A percentile compares a stretch with the other conserved stretches of the same genome.
These are phyloP conservation scores for Lasiosphaeria ovina DNA, from an alignment of 495 filamentous ascomycete genomes.

Conservation along the genomic window DNA sequence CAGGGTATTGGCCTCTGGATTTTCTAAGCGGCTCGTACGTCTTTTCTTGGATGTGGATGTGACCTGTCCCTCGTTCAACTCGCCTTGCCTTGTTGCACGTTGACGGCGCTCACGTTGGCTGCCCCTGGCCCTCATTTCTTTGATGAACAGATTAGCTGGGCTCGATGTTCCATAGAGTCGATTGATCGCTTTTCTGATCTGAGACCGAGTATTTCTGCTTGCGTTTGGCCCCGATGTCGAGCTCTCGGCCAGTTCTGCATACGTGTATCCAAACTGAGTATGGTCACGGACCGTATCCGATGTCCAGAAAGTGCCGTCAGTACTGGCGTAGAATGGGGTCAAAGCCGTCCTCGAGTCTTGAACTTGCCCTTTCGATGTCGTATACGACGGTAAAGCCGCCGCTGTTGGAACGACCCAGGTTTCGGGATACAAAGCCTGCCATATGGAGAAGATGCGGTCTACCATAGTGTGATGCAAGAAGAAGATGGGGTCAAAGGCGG, in stretches of 20 bases:
- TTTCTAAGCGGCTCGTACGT: too few relatives aligned
- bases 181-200: conserved; percentile 51
- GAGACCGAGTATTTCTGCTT: conserved; percentile 29
- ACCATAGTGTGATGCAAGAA: conserved; percentile 66
- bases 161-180: conserved; percentile 50
- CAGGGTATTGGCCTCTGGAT: not conserved
- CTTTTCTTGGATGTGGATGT: not conserved
- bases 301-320: conserved; percentile 50
- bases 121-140: conserved; percentile 12
- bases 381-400: conserved; percentile 52
- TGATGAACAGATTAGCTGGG: conserved; percentile 34
- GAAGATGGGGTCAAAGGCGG: conserved; percentile 74
- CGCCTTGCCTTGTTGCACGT: not conserved
- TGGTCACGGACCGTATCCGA: conserved; percentile 44
- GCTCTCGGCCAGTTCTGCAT: conserved; percentile 49
- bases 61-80: too few relatives aligned
- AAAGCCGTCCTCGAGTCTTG: conserved; percentile 41
- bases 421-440: conserved; percentile 65
- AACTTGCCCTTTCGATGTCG: conserved; percentile 40
- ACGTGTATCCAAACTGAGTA: conserved; percentile 58
- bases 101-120: not conserved
- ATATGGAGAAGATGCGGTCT: conserved; percentile 69
- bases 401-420: conserved; percentile 51
- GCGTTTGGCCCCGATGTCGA: conserved; percentile 9
- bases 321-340: conserved; percentile 45